Percentiles rank a stretch among this genome's conserved stretches.
Conservation (phyloP, 495 filamentous ascomycete genomes). For the Bathelium albidoporum region DNA sequence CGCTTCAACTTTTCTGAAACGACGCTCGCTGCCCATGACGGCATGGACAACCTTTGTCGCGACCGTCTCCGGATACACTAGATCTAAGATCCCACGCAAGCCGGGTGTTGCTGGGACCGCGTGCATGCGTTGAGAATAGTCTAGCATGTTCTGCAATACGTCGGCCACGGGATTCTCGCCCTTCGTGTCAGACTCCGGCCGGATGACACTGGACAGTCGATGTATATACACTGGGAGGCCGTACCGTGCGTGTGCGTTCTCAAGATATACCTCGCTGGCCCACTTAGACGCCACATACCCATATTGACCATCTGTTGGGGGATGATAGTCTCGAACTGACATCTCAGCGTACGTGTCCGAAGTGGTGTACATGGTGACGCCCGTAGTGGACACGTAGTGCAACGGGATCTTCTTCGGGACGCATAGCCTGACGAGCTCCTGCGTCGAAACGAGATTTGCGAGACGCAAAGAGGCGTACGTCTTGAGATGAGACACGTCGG, state of each 20-base stretch:
- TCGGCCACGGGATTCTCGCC: background rate
- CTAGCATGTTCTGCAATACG: background rate
- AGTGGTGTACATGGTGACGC: background rate
- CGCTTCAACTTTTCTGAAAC: too few species aligned
- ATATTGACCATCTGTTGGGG: conserved; percentile 10
- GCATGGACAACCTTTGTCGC: background rate
- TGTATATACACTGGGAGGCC: background rate
- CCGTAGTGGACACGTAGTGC: conserved; percentile 22
- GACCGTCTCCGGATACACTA: background rate
- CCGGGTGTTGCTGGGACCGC: background rate
- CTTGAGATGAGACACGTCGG: conserved; percentile 24
- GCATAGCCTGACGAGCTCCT: conserved; percentile 12
- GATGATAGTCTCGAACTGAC: background rate
- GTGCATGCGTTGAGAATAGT: background rate
- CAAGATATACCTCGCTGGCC: conserved; percentile 18
- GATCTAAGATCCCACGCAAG: background rate
- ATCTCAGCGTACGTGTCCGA: background rate
- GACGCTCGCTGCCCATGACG: background rate
- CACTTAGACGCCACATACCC: conserved; percentile 22
- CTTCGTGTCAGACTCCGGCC: background rate
- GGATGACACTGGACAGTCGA: background rate
- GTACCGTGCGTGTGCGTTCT: conserved; percentile 3
- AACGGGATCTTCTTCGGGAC: conserved; percentile 16
- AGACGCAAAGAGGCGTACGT: conserved; percentile 10
- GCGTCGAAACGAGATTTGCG: conserved; percentile 23